Evolutionary conservation across 768 basidiomycete genomes (phyloP).

Genomic region (Kwoniella dejecticola): DNA sequence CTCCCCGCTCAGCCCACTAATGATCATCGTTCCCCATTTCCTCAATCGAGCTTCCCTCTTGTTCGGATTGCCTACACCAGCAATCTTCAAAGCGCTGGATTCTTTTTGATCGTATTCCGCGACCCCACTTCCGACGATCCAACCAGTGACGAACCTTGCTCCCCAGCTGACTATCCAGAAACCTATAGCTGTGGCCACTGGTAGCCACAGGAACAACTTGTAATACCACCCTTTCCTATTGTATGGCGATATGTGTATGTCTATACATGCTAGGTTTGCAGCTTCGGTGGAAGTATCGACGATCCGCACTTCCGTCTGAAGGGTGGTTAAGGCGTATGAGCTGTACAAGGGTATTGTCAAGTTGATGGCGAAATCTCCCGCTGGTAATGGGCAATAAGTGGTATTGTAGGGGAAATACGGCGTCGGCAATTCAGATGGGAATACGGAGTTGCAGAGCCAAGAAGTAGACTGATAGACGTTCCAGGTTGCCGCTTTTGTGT

Average conservation of each 20-base stretch:
- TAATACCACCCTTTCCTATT: conserved; percentile 58
- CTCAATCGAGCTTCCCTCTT: conserved; percentile 58
- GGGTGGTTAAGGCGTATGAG: conserved; percentile 75
- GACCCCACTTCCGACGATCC: conserved; percentile 64
- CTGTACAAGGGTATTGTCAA: conserved; percentile 66
- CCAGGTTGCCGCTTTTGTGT: conserved; percentile 77
- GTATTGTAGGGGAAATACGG: conserved; percentile 50
- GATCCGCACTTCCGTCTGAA: conserved; percentile 79
- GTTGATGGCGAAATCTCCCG: conserved; percentile 80
- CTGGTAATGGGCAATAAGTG: conserved; percentile 73
- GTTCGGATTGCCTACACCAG: conserved; percentile 17
- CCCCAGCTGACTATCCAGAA: conserved; percentile 67
- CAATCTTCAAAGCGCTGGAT: conserved; percentile 46
- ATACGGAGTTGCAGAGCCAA: conserved; percentile 75
- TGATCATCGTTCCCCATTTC: conserved; percentile 83
- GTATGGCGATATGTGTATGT: conserved; percentile 72
- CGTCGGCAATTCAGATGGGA: conserved; percentile 70
- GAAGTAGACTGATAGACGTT: conserved; percentile 69
- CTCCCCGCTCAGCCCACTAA: conserved; percentile 91
- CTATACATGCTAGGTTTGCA: conserved; percentile 78
- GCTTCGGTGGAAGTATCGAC: conserved; percentile 74
- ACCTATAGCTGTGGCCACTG: conserved; percentile 69
- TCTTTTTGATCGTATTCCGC: conserved; percentile 63
- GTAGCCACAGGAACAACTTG: conserved; percentile 59
- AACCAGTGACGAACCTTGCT: conserved; percentile 80